phyloP scores from a whole-genome alignment of 768 basidiomycete genomes.

The Pleurotus tuoliensis region DNA sequence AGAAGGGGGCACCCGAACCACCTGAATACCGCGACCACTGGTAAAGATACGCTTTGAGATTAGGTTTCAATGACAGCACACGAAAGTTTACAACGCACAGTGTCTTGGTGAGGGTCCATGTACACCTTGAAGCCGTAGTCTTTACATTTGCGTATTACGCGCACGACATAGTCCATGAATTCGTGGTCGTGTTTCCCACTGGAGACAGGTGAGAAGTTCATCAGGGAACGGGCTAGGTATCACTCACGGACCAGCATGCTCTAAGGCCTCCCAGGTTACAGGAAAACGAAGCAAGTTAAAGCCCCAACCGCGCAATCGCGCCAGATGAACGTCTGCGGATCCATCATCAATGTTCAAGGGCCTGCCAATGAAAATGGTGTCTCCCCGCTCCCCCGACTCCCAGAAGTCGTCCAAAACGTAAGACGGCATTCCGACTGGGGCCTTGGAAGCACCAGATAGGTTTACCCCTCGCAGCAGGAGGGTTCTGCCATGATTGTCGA shows the following conservation, averaged over 20 bases:
- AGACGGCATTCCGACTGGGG: slow-evolving; percentile 68
- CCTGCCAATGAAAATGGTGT: slow-evolving; percentile 66
- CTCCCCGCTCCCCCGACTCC: slow-evolving; percentile 69
- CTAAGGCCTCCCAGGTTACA: slow-evolving; percentile 93
- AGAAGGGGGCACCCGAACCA: slow-evolving; percentile 92
- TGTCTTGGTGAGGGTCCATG: slow-evolving; percentile 96
- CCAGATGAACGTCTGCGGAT: slow-evolving; percentile 80
- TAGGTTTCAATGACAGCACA: neutral
- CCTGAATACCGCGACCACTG: slow-evolving; percentile 96
- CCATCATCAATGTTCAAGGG: slow-evolving; percentile 86
- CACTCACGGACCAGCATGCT: slow-evolving; percentile 93
- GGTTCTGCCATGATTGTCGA: slow-evolving; percentile 71
- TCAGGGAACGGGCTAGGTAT: neutral
- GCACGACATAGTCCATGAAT: slow-evolving; percentile 89
- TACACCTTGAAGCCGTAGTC: slow-evolving; percentile 88
- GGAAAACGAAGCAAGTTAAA: slow-evolving; percentile 84
- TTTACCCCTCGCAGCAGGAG: slow-evolving; percentile 93
- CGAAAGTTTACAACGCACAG: slow-evolving; percentile 47
- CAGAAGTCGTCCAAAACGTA: slow-evolving; percentile 74
- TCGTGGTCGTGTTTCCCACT: slow-evolving; percentile 89
- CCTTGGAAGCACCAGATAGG: slow-evolving; percentile 85
- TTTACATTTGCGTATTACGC: slow-evolving; percentile 86
- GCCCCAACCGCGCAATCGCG: slow-evolving; percentile 88
- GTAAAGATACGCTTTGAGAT: neutral
- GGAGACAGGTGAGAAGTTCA: slow-evolving; percentile 9